Base-by-base conservation (phyloP, 768 basidiomycete species). In the Phylloporus sp. region DNA sequence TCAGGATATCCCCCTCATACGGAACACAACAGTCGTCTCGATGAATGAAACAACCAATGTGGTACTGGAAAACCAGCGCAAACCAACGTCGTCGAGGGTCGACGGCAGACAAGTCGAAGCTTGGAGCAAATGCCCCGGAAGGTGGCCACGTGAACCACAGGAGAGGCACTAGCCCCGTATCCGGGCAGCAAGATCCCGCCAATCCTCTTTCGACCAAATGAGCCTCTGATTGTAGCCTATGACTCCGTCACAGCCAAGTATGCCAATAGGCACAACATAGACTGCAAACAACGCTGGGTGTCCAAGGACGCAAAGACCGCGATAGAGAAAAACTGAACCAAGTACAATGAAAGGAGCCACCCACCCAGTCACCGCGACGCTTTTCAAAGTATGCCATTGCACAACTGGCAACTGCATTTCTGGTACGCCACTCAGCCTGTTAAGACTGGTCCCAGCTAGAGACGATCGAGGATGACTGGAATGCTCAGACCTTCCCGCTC, bases 401-500 rank as follows among this genome's bases (percentile, higher is more conserved):
- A 39, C 48, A 41, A 26, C 2, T 34, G 48, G 55, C 50, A 59
- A 55, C 66, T 53, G 64, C 2, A 12, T 70, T 62, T 63, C 69
- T 66, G 58, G 60, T 71, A 62, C 53, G 61, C 55, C 61, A 58
- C 58, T 50, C 59, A 53, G 63, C 49, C 60, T 54, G 12, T 63
- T 20, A 65, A 8, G 63, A 58, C 64, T 48, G 54, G 62, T 57
- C 66, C 54, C 60, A 4, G 56, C 50, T 56, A 60, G 67, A 56
- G 64, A 66, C 67, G 43, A 59, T 70, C 64, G 36, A 54, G 62
- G 62, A 45, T 59, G 66, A 63, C 64, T 41, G 51, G 22, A 47
- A 61, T 43, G 44, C 58, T 70, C 68, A 70, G 64, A 69, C 68
- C 64, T 62, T 69, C 64, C 68, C 60, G 59, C 67, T 68, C 70